phyloP scores from a whole-genome alignment of 75 land plant species.

The Isoetes taiwanensis region DNA sequence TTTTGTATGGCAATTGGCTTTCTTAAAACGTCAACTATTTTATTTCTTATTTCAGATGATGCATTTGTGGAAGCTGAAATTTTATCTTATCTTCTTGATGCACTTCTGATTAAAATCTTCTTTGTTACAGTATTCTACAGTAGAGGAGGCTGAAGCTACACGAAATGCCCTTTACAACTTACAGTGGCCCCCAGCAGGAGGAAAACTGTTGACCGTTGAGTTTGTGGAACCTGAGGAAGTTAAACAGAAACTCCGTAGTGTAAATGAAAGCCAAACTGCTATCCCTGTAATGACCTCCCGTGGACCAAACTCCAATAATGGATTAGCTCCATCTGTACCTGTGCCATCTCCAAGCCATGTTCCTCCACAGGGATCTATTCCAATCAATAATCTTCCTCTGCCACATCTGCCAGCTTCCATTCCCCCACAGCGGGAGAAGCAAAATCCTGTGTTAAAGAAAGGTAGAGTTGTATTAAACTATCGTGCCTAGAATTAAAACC shows the following conservation, averaged over 20 bases:
- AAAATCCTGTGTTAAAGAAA: neutral
- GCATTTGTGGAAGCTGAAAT: neutral
- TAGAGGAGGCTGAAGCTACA: constrained; percentile 76
- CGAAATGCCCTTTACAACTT: constrained; percentile 86
- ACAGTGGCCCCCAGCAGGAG: constrained; percentile 90
- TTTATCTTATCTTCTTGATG: neutral
- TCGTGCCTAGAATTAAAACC: neutral
- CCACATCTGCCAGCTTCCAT: constrained; percentile 24
- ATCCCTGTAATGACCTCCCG: constrained; percentile 20
- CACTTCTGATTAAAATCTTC: neutral
- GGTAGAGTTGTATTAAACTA: neutral
- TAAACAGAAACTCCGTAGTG: constrained; percentile 43
- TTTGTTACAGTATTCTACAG: constrained; percentile 61
- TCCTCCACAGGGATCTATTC: constrained; percentile 17
- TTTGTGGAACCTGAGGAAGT: constrained; percentile 88
- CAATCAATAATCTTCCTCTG: constrained; percentile 17
- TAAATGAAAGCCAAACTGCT: constrained; percentile 10
- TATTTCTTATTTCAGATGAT: neutral
- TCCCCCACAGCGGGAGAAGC: constrained; percentile 26
- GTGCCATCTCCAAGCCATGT: constrained; percentile 7
- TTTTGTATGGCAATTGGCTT: neutral
- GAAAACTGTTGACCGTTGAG: constrained; percentile 61
- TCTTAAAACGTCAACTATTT: neutral
- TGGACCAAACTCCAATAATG: constrained; percentile 9
- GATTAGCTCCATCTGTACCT: constrained; percentile 18